phyloP scores from a whole-genome alignment of 768 basidiomycete species.

The Termitomyces sp. region DNA sequence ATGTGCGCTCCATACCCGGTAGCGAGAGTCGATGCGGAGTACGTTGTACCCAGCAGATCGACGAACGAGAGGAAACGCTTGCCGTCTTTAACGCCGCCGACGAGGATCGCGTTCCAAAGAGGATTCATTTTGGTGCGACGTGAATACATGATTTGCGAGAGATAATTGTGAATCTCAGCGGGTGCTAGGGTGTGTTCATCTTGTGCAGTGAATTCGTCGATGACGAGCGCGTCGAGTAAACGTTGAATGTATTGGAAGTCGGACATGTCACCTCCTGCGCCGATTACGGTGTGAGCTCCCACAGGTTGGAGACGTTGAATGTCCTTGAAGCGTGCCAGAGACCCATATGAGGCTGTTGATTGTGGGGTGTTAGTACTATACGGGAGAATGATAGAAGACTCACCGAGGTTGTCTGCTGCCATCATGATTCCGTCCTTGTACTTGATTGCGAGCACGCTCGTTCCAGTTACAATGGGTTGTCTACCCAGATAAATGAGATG shows the following conservation, averaged over 20 bases:
- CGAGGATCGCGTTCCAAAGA: constrained; percentile 90
- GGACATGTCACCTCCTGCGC: constrained; percentile 94
- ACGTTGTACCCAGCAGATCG: constrained; percentile 95
- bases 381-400: constrained; percentile 15
- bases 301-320: constrained; percentile 83
- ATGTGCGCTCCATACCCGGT: constrained; percentile 94
- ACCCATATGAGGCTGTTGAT: constrained; percentile 84
- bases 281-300: constrained; percentile 80
- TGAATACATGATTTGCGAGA: constrained; percentile 86
- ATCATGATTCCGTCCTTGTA: constrained; percentile 98
- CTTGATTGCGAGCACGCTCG: constrained; percentile 91
- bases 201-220: constrained; percentile 72
- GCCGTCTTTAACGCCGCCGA: constrained; percentile 87
- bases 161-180: constrained; percentile 86
- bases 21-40: constrained; percentile 86
- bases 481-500: constrained; percentile 29
- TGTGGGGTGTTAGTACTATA: not conserved
- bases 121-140: constrained; percentile 88
- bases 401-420: constrained; percentile 96
- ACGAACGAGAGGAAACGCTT: constrained; percentile 88
- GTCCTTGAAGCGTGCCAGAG: constrained; percentile 94
- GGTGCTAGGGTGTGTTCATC: constrained; percentile 87
- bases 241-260: constrained; percentile 93
- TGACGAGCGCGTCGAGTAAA: constrained; percentile 69
- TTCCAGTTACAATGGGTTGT: constrained; percentile 94